Evolutionary conservation across 129 eudicot genomes (phyloP).

Genomic region (Dittrichia graveolens): DNA sequence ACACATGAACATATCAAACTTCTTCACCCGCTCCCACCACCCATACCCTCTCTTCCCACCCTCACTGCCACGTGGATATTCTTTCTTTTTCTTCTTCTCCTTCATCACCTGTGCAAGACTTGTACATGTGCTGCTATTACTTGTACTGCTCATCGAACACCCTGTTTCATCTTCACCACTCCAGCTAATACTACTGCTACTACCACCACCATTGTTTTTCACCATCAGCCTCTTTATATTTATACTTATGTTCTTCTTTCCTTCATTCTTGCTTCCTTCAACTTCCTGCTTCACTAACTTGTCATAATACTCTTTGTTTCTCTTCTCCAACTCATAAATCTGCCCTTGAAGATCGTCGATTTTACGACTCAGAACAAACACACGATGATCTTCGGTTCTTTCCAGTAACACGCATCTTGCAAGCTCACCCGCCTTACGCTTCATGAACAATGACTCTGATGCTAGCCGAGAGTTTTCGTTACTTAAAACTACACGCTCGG

Average conservation of each 20-base stretch:
- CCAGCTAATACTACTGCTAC: slow-evolving; percentile 49
- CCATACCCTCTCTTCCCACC: slow-evolving; percentile 51
- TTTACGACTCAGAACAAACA: slow-evolving; percentile 55
- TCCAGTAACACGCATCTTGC: slow-evolving; percentile 63
- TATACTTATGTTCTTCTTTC: slow-evolving; percentile 28
- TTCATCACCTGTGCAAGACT: slow-evolving; percentile 45
- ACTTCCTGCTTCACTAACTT: slow-evolving; percentile 50
- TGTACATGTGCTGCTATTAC: slow-evolving; percentile 44
- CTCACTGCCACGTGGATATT: slow-evolving; percentile 28
- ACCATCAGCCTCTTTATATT: slow-evolving; percentile 26
- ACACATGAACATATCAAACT: slow-evolving; percentile 66
- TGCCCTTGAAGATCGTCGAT: slow-evolving; percentile 78
- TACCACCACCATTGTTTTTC: slow-evolving; percentile 31
- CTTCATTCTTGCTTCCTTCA: slow-evolving; percentile 27
- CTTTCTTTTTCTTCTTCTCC: slow-evolving; percentile 17
- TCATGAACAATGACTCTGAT: slow-evolving; percentile 68
- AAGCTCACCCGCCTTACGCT: slow-evolving; percentile 76
- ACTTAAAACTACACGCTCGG: slow-evolving; percentile 70
- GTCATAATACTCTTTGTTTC: slow-evolving; percentile 71
- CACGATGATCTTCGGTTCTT: slow-evolving; percentile 76
- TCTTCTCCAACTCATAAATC: slow-evolving; percentile 63
- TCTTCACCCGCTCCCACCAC: slow-evolving; percentile 71
- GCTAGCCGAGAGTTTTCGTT: slow-evolving; percentile 67
- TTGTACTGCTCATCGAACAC: slow-evolving; percentile 34
- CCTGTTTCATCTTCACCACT: slow-evolving; percentile 44